Evolutionary conservation across 2,329 filamentous ascomycete species (phyloP), one percentile per base, ranked within the genome.

Genomic region (Fusarium sp.): DNA sequence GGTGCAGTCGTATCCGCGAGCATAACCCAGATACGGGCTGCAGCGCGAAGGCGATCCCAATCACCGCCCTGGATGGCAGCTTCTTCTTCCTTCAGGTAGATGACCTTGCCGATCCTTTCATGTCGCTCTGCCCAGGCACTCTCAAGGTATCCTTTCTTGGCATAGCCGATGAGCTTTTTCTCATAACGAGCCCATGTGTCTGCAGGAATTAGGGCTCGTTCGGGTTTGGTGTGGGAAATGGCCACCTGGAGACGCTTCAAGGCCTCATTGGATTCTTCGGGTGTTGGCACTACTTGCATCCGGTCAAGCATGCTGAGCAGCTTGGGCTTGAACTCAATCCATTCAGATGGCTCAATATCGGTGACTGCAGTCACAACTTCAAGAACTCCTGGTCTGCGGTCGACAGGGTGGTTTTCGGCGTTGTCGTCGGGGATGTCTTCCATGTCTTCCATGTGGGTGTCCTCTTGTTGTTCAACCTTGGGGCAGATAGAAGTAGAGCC

Each of bases 31-130:
- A 77, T 46, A 8, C 66, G 64, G 11, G 72, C 70, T 17, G 73
- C 73, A 19, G 65, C 64, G 20, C 60, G 55, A 41, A 78, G 64
- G 24, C 77, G 70, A 3, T 63, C 56, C 71, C 71, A 77, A 17
- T 77, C 65, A 1, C 64, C 57, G 14, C 41, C 56, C 13, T 44
- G 48, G 28, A 78, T 56, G 5, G 71, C 71, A 9, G 40, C 56
- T 33, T 71, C 45, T 62, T 79, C 77, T 49, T 79, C 77, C 6
- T 61, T 53, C 7, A 75, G 24, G 19, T 71, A 77, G 7, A 75
- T 53, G 19, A 78, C 72, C 15, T 58, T 65, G 14, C 68, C 62
- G 30, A 79, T 63, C 19, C 55, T 69, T 22, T 48, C 51, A 22
- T 75, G 66, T 6, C 74, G 71, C 30, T 71, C 62, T 13, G 48